Evolutionary conservation across 202 grass and related monocot genomes (phyloP).

Genomic region (Zizania palustris): DNA sequence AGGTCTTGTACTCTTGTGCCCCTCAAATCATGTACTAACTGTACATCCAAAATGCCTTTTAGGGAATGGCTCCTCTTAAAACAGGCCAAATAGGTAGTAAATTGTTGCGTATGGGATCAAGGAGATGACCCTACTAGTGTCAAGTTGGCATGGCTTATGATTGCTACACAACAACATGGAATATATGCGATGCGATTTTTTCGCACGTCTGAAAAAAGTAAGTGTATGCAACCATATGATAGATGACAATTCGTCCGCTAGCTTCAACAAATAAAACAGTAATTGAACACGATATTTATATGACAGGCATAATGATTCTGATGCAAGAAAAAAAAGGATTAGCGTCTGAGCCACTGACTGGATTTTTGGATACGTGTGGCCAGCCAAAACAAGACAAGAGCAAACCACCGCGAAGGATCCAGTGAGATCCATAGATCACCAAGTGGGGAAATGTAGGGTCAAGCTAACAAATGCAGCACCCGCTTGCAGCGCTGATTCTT

Average conservation of each 20-base stretch:
- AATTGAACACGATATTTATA: not conserved
- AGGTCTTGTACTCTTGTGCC: slow-evolving; percentile 20
- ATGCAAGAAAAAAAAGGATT: slow-evolving; percentile 28
- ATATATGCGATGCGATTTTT: not conserved
- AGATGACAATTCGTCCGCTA: too few species aligned
- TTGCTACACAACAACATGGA: slow-evolving; percentile 29
- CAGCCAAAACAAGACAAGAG: slow-evolving; percentile 20
- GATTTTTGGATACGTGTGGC: slow-evolving; percentile 23
- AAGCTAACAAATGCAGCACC: too few species aligned
- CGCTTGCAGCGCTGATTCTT: too few species aligned
- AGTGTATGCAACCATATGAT: not conserved
- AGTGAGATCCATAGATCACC: too few species aligned
- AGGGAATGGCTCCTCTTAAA: slow-evolving; percentile 39
- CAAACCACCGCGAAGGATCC: too few species aligned
- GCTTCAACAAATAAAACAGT: not conserved
- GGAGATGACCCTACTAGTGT: slow-evolving; percentile 25
- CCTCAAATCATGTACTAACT: not conserved
- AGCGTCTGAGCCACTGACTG: not conserved
- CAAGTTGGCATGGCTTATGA: slow-evolving; percentile 32
- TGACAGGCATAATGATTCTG: slow-evolving; percentile 5
- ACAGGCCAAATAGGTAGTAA: not conserved
- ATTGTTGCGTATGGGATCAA: not conserved
- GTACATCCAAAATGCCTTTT: slow-evolving; percentile 31
- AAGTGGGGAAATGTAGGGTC: too few species aligned
- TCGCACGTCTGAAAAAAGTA: not conserved